These are phyloP conservation scores for Scutellaria galericulata DNA, from an alignment of 257 asterid genomes.

Conservation along the genomic window DNA sequence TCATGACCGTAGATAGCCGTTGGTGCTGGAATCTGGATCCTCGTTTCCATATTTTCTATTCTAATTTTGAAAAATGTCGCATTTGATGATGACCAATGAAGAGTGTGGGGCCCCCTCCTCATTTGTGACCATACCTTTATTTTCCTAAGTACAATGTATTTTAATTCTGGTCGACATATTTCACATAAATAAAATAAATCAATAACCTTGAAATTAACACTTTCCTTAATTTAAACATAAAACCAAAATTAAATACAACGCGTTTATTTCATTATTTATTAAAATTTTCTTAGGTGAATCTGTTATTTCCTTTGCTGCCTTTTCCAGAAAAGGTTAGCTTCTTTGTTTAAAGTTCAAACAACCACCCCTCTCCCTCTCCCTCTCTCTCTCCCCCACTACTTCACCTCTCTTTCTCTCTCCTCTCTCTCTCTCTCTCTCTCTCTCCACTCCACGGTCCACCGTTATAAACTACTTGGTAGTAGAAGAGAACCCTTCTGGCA, in stretches of 20 bases:
- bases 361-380: conserved; percentile 6
- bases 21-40: conserved; percentile 4
- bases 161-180: no score
- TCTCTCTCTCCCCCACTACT: not conserved
- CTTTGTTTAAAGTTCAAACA: not conserved
- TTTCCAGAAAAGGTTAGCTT: conserved; percentile 13
- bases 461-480: not conserved
- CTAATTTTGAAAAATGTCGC: not conserved
- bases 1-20: conserved; percentile 6
- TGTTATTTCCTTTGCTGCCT: not conserved
- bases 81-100: not conserved
- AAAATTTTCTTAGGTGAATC: not conserved
- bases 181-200: not conserved
- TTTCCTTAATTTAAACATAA: not conserved
- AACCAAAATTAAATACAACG: not conserved
- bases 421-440: not conserved
- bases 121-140: not conserved
- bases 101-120: not conserved
- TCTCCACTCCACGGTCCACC: not conserved
- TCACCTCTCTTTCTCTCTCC: no score
- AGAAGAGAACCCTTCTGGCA: not conserved
- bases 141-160: no score
- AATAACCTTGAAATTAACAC: not conserved
- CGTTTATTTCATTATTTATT: not conserved
- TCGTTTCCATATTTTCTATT: not conserved